Evolutionary conservation across 495 filamentous ascomycete genomes (phyloP), one percentile per base, ranked within the genome.

Genomic region (Darksidea phi): DNA sequence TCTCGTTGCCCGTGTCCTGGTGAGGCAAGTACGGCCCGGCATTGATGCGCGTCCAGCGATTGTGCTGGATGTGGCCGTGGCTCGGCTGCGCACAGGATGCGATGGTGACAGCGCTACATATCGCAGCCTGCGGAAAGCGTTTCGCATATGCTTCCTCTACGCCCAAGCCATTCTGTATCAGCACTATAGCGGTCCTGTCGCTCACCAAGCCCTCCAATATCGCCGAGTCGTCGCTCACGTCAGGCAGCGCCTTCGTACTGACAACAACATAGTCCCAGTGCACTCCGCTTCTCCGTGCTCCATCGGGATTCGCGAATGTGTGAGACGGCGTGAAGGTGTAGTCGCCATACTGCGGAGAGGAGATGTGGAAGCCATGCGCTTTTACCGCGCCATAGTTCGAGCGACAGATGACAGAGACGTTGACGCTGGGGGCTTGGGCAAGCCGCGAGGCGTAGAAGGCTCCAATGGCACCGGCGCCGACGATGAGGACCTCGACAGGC

Each of bases 121-220:
- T 83, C 0, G 80, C 78, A 10, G 70, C 77, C 10, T 61, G 8
- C 0, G 84, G 82, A 55, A 84, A 88, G 8, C 78, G 73, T 46
- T 70, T 70, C 28, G 82, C 77, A 71, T 86, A 86, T 0, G 84
- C 78, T 11, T 79, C 79, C 58, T 89, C 86, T 24, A 88, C 84
- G 24, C 86, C 86, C 10, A 89, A 79, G 24, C 86, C 86, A 70
- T 89, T 89, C 60, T 89, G 86, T 50, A 88, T 84, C 32, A 89
- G 73, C 18, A 89, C 83, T 58, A 89, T 80, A 12, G 62, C 59
- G 17, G 70, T 73, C 25, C 43, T 20, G 18, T 61, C 59, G 24
- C 37, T 36, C 20, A 75, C 70, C 21, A 75, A 53, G 1, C 71
- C 71, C n/a, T 72, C 71, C 12, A 75, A 53, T 42, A 73, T 57